Evolutionary conservation across 352 stramenopile genomes (phyloP).

Genomic region (Pythium rhizo-oryzae): DNA sequence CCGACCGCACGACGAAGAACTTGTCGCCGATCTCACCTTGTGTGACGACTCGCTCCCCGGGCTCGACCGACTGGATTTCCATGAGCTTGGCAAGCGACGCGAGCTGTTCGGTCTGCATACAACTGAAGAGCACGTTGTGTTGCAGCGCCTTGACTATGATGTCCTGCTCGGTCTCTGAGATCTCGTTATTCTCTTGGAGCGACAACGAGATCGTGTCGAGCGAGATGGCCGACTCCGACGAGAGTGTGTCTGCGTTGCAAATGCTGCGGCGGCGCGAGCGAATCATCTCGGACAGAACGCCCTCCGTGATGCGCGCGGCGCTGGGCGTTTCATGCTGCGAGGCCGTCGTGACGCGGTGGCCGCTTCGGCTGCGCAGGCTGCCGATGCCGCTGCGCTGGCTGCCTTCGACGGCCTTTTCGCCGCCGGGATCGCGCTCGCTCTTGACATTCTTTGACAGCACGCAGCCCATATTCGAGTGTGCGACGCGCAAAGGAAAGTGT

Average conservation of each 20-base stretch:
- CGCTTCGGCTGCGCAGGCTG: constrained; percentile 4
- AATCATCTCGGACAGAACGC: constrained; percentile 51
- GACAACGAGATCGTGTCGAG: constrained; percentile 4
- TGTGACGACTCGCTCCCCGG: constrained; percentile 73
- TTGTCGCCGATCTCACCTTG: constrained; percentile 82
- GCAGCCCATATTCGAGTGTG: constrained; percentile 18
- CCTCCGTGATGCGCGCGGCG: constrained; percentile 44
- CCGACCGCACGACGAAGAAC: constrained; percentile 69
- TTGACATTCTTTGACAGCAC: constrained; percentile 14
- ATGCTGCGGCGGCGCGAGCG: constrained; percentile 47
- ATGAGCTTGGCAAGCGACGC: constrained; percentile 71
- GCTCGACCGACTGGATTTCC: constrained; percentile 72
- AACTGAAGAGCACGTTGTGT: constrained; percentile 81
- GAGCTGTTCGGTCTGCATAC: constrained; percentile 75
- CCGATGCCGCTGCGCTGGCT: not conserved
- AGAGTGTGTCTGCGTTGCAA: constrained; percentile 38
- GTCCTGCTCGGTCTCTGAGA: constrained; percentile 39
- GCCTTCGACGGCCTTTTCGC: not conserved
- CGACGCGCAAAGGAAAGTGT: not conserved
- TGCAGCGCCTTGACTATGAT: constrained; percentile 61
- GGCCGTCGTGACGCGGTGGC: not conserved
- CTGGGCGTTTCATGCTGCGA: constrained; percentile 33
- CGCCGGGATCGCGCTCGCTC: not conserved
- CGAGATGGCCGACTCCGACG: constrained; percentile 3
- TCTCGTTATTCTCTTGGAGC: constrained; percentile 27